Base-by-base conservation (phyloP, 192 early-diverging fungal species). In the Coemansia sp. region DNA sequence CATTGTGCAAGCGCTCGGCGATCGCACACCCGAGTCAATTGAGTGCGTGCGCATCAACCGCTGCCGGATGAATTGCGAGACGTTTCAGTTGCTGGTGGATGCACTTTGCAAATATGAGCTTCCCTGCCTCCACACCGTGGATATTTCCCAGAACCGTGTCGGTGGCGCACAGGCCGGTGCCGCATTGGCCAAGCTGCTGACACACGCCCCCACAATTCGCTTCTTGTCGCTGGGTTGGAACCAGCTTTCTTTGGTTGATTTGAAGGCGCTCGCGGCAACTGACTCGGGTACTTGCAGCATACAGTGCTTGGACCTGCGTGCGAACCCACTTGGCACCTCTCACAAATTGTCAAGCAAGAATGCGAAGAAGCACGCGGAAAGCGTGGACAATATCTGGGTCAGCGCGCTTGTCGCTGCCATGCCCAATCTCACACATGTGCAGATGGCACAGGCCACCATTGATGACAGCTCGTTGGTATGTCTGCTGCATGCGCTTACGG, bases 1-100 rank as follows among this genome's bases (percentile, higher is more conserved):
- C 60, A 41, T 74, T 61, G 22, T 54, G n/a, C 48, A 62, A 57
- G 68, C 58, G 2, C 72, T 80, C 4, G 77, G 77, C 47, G 62
- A 41, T 4, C 77, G 77, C 27, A 49, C 67, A 1, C n/a, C 72
- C 0, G 65, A 65, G 21, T 70, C 71, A 21, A 80, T 80, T 51
- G 77, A 80, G 23, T 74, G 77, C 37, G 56, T 80, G 58, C 77
- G 77, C 58, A 68, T 80, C 58, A 80, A 80, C 43, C 72, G 77
- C 27, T 80, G 77, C 54, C 67, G 77, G 51, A 74, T 80, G 72
- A 56, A 70, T 37, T 58, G 72, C 59, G 55, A 12, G 17, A n/a
- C 35, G 5, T 74, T 80, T 51, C 60, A 58, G 17, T 21, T 52
- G 35, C 57, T 74, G 56, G 72, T 74, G 10, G 72, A 74, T 12